Conservation (phyloP, 1,284 basidiomycete genomes). For the Rhodotorula glutinis region DNA sequence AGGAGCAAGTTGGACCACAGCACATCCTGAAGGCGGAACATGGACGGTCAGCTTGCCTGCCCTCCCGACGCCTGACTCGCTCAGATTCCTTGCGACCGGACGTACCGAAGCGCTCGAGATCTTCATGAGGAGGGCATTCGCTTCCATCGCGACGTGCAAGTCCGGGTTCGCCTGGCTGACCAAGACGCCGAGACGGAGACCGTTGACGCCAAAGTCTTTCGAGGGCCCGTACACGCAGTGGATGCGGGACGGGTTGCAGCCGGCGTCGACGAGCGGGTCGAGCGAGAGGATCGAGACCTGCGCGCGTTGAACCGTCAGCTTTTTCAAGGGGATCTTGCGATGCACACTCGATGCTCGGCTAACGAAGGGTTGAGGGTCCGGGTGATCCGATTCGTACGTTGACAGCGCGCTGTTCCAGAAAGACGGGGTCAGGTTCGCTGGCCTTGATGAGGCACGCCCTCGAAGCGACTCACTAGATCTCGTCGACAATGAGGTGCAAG, state of each 20-base stretch:
- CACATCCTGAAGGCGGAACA: constrained; percentile 22
- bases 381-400: constrained; percentile 17
- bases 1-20: constrained; percentile 36
- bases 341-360: background rate
- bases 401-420: constrained; percentile 8
- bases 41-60: background rate
- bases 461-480: constrained; percentile 48
- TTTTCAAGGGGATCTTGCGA: background rate
- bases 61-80: too few relatives aligned
- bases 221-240: constrained; percentile 44
- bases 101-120: constrained; percentile 36
- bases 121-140: constrained; percentile 36
- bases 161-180: constrained; percentile 50
- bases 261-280: constrained; percentile 49
- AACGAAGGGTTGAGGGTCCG: constrained; percentile 45
- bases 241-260: constrained; percentile 49
- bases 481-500: constrained; percentile 51
- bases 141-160: constrained; percentile 39
- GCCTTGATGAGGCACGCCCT: too few relatives aligned
- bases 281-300: constrained; percentile 48
- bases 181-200: constrained; percentile 49
- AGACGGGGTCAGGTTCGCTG: background rate
- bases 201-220: constrained; percentile 54
- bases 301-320: background rate
- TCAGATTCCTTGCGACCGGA: too few relatives aligned